Evolutionary conservation across 805 yeast genomes (phyloP).

Genomic region (Candida tallmaniae): DNA sequence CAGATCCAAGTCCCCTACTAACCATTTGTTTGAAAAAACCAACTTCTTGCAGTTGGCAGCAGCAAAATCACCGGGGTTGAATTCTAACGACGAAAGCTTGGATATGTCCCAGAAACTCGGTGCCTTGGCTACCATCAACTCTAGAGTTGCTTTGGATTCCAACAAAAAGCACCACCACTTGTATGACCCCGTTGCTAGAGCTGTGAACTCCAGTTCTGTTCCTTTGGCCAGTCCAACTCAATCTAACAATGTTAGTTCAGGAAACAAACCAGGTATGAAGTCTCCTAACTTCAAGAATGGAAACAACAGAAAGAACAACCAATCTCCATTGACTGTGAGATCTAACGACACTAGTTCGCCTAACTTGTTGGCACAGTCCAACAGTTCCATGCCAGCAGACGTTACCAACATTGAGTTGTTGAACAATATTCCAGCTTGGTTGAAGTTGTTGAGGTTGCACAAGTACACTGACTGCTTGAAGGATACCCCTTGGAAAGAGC

Average conservation of each 20-base stretch:
- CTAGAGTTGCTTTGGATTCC: slow-evolving; percentile 46
- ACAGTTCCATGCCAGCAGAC: slow-evolving; percentile 39
- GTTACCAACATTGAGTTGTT: slow-evolving; percentile 45
- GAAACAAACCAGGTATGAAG: slow-evolving; percentile 10
- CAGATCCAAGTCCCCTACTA: slow-evolving; percentile 36
- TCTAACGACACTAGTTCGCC: not conserved
- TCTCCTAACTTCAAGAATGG: slow-evolving; percentile 9
- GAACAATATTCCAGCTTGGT: slow-evolving; percentile 86
- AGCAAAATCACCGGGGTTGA: slow-evolving; percentile 16
- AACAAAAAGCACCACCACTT: slow-evolving; percentile 25
- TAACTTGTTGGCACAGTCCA: slow-evolving; percentile 8
- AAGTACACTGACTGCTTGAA: slow-evolving; percentile 86
- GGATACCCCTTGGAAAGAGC: slow-evolving; percentile 71
- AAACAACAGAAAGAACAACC: slow-evolving; percentile 8
- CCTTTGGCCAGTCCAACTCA: slow-evolving; percentile 20
- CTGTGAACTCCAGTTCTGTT: slow-evolving; percentile 33
- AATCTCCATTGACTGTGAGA: slow-evolving; percentile 10
- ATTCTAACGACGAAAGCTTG: slow-evolving; percentile 17
- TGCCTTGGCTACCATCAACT: slow-evolving; percentile 62
- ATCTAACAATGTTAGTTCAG: slow-evolving; percentile 7
- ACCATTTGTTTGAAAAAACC: slow-evolving; percentile 41
- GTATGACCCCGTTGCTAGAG: slow-evolving; percentile 31
- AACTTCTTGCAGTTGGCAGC: slow-evolving; percentile 37
- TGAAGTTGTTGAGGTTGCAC: slow-evolving; percentile 83
- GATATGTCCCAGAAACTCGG: slow-evolving; percentile 47